Evolutionary conservation across 2,329 filamentous ascomycete genomes (phyloP), one percentile per base, ranked within the genome.

Genomic region (Penicillium sp.): DNA sequence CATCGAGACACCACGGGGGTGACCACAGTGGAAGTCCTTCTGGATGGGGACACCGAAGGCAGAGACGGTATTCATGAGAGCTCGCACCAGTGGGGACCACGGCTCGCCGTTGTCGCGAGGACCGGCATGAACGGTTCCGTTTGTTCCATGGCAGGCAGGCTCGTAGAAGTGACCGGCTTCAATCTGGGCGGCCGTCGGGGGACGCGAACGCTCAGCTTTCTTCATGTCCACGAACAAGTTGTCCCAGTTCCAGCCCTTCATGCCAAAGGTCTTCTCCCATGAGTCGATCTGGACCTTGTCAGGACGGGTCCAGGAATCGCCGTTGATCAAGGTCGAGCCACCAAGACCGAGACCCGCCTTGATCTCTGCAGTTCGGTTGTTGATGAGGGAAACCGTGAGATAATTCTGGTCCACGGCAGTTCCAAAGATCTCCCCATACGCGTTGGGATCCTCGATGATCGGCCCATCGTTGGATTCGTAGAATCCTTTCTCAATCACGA

Each of bases 171-270:
- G 50, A 2, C 55, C 55, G n/a, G 52, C 51, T 7, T 37, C 46
- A 16, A 54, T 41, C 21, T 58, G 40, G 7, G 26, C 36, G 4
- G 41, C 32, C 14, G 27, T 57, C 1, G 58, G 58, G 7, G 26
- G 8, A 15, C 55, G 54, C 6, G 38, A 17, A 3, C 7, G 8
- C 33, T 62, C 58, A 3, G 42, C 58, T 59, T 74, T 72, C 26
- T 64, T 59, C 52, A 77, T 77, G 43, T 77, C 77, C 0, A 65
- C 66, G 3, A 73, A 41, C 3, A 78, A 48, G 25, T 53, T 62
- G 1, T 66, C 57, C 69, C 71, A 76, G 21, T 62, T 65, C 67
- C 68, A 75, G 1, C 67, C 71, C 1, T 63, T 45, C 26, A 68
- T 72, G 0, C 71, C 73, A 3, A 77, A 59, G 5, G 62, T 58